Conservation (phyloP, 129 eudicot species). For the Flaveria brownii region DNA sequence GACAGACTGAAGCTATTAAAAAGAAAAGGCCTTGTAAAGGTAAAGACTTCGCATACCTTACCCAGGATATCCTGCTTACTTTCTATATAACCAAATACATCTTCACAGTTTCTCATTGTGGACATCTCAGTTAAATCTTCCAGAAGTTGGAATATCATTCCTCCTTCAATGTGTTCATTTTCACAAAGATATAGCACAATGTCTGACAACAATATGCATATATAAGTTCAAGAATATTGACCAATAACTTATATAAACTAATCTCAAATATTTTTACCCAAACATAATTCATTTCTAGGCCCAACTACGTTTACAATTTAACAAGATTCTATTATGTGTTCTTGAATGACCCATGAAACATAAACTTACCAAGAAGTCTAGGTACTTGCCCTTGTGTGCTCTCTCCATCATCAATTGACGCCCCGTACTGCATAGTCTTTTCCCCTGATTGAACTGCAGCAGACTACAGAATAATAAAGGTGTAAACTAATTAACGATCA, state of each 20-base stretch:
- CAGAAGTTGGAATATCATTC: conserved; percentile 93
- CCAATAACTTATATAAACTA: not conserved
- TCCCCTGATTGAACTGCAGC: conserved; percentile 6
- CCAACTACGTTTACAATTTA: conserved; percentile 5
- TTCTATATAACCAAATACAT: conserved; percentile 90
- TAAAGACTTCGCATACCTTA: conserved; percentile 51
- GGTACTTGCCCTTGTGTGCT: not conserved
- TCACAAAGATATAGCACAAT: conserved; percentile 96
- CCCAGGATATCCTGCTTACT: conserved; percentile 95
- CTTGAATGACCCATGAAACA: not conserved
- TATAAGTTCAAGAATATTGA: conserved; percentile 11
- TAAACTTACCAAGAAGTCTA: conserved; percentile 3
- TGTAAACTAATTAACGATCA: too few species aligned
- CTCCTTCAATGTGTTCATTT: conserved; percentile 95
- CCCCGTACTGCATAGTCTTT: not conserved
- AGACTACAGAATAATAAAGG: not conserved
- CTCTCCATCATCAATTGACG: conserved; percentile 1
- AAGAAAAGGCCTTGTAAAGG: conserved; percentile 8
- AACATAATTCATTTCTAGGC: not conserved
- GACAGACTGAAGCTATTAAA: not conserved
- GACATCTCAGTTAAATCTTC: conserved; percentile 99
- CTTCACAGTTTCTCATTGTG: conserved; percentile 94
- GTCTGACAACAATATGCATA: conserved; percentile 40
- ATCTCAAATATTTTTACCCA: too few species aligned
- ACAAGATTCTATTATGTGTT: not conserved